A percentile compares a stretch with the other conserved stretches of the same genome.
Conservation (phyloP, 768 basidiomycete genomes). For the Coprinopsis marcescibilis region DNA sequence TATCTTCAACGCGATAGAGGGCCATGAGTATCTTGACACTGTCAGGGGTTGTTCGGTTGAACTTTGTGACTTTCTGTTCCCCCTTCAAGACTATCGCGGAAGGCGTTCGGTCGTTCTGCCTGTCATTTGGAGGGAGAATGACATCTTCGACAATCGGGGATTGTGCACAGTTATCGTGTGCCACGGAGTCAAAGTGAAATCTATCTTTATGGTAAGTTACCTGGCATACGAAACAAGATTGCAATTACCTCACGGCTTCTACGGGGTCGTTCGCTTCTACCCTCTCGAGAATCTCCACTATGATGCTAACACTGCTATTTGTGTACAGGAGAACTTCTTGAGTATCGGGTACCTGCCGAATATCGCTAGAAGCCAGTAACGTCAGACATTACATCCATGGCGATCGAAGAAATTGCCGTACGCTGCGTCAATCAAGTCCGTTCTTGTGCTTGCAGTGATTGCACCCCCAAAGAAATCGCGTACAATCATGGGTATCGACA, state of each 20-base stretch:
- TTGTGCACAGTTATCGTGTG: slow-evolving; percentile 81
- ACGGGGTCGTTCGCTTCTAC: slow-evolving; percentile 51
- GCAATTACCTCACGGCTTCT: slow-evolving; percentile 66
- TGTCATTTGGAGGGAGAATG: slow-evolving; percentile 32
- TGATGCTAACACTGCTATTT: slow-evolving; percentile 62
- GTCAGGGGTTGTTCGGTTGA: slow-evolving; percentile 56
- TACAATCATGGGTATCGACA: no score
- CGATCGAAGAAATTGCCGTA: slow-evolving; percentile 34
- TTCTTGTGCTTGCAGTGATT: slow-evolving; percentile 56
- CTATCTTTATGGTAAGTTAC: slow-evolving; percentile 34
- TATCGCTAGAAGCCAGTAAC: slow-evolving; percentile 25
- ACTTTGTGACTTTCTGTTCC: slow-evolving; percentile 70
- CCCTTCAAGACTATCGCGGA: slow-evolving; percentile 61
- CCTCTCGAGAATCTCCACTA: slow-evolving; percentile 78
- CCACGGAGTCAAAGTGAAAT: slow-evolving; percentile 86
- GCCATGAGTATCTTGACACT: slow-evolving; percentile 73
- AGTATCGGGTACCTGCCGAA: slow-evolving; percentile 87
- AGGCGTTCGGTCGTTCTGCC: slow-evolving; percentile 48
- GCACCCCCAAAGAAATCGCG: slow-evolving; percentile 83
- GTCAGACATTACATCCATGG: slow-evolving; percentile 3
- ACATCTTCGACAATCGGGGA: slow-evolving; percentile 41
- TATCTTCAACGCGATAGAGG: slow-evolving; percentile 69
- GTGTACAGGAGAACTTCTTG: slow-evolving; percentile 89
- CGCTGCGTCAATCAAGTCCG: slow-evolving; percentile 77
- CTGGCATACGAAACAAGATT: slow-evolving; percentile 1